A percentile compares a stretch with the other conserved stretches of the same genome.
Evolutionary conservation across 176 grass and related monocot species (phyloP).

Genomic region (Oryza meyeriana): DNA sequence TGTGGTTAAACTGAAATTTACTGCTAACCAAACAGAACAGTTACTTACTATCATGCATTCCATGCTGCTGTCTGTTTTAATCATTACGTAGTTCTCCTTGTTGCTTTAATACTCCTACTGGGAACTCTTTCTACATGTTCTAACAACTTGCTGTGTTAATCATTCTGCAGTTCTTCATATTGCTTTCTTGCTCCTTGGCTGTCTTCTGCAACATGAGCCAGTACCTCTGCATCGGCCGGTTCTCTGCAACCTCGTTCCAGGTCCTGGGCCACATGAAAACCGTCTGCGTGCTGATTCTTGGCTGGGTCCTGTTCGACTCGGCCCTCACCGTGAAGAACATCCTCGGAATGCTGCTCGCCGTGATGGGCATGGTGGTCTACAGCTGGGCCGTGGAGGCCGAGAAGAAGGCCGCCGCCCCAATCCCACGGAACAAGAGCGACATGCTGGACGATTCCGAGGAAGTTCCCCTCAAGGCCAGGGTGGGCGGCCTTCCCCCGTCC

Average conservation of each 20-base stretch:
- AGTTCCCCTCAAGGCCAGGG: slow-evolving; percentile 64
- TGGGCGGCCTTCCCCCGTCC: slow-evolving; percentile 21
- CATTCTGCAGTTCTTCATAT: slow-evolving; percentile 72
- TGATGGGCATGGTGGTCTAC: slow-evolving; percentile 89
- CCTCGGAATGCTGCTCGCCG: slow-evolving; percentile 77
- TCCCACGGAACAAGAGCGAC: slow-evolving; percentile 44
- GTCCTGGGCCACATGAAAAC: slow-evolving; percentile 95
- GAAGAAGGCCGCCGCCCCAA: slow-evolving; percentile 41
- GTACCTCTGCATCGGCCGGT: slow-evolving; percentile 91
- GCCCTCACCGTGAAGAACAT: slow-evolving; percentile 84
- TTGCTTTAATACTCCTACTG: neutral
- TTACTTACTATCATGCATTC: neutral
- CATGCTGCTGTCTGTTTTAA: neutral
- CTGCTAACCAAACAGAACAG: neutral
- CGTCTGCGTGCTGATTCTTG: slow-evolving; percentile 75
- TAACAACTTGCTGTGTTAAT: slow-evolving; percentile 5
- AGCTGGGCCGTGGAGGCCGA: slow-evolving; percentile 77
- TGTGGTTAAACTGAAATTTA: neutral
- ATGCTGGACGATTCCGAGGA: slow-evolving; percentile 63
- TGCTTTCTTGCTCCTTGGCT: slow-evolving; percentile 77
- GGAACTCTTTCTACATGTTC: neutral
- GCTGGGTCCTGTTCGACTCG: slow-evolving; percentile 89
- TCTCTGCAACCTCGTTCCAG: slow-evolving; percentile 90
- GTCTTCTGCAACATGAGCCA: slow-evolving; percentile 98
- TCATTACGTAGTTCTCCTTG: slow-evolving; percentile 8